Evolutionary conservation across 805 yeast genomes (phyloP), one percentile per base, ranked within the genome.

Genomic region (Hanseniaspora mollemarum): DNA sequence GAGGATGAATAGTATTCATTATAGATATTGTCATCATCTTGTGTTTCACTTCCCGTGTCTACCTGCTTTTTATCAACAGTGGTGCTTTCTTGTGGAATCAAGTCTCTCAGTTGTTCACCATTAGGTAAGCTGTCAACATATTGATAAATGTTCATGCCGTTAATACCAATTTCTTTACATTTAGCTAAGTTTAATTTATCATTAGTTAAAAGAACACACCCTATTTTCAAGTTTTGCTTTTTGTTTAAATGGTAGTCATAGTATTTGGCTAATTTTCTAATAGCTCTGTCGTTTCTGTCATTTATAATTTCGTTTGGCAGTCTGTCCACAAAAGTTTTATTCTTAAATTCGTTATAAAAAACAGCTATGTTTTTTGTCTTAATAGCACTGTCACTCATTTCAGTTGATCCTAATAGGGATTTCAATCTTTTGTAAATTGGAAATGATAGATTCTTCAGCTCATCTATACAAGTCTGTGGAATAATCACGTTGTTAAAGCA

Each of bases 381-480:
- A 24, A 64, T 64, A 45, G 62, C 66, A 46, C 63, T 60, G 22
- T 28, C 43, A 15, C 39, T 29, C 4, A 40, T 32, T n/a, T 46
- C 54, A 24, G 49, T 46, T 37, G 70, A 72, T 58, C 84, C 81
- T 28, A 85, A 79, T 18, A 92, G 68, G 2, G 83, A 76, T 59
- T 96, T 74, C 43, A 90, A 66, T 62, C 98, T 74, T 59, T 84
- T 79, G 63, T 88, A 92, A 18, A 90, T 80, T 3, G 98, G 95
- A 60, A 80, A 77, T 46, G 95, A 85, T 60, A 81, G 73, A 62
- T 87, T 87, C 56, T 86, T 77, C 9, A 90, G 95, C 65, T 92
- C 97, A 58, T 94, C 96, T 32, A 92, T 70, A 2, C 87, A 96
- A 6, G 94, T 83, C 63, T 92, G 98, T 1, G 97, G 95, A n/a